Evolutionary conservation across 108 stramenopile species (phyloP), one percentile per base, ranked within the genome.

Genomic region (Stephanodiscus minutulus): DNA sequence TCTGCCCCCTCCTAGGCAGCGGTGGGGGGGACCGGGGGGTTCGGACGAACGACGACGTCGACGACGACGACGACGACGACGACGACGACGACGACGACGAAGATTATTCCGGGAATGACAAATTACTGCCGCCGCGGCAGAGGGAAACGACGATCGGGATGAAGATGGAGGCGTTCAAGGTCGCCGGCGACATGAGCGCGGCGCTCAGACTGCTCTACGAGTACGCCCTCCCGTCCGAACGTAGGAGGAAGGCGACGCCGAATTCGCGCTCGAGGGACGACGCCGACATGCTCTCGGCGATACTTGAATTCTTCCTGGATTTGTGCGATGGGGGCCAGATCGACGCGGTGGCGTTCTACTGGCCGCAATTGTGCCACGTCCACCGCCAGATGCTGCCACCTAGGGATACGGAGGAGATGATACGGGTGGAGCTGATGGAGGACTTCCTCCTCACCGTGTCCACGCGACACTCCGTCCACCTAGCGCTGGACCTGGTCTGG

Each of bases 151-250:
- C 80, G 60, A 85, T 82, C 8, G 69, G 72, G 21, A 62, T 94
- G 55, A 94, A 94, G 57, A 89, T 89, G 64, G 88, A 94, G 70
- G 90, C 93, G 12, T 90, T 94, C 56, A 88, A 86, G 35, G 87
- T 94, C n/a, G 87, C 91, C 47, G 93, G 93, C 7, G 93, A 94
- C 64, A 91, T 94, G 93, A 86, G 88, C 25, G 85, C 88, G 5
- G 90, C 93, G 15, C 65, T 94, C 39, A 94, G 91, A 67, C 64
- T 94, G 37, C 67, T 94, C 31, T 78, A 88, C 25, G 88, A 94
- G 20, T 77, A 89, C 50, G 87, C 90, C 8, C 43, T 94, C 57
- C 86, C 87, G 20, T 61, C 77, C 31, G 71, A 73, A 49, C 64
- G 73, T 18, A 41, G 58, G 6, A 63, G 33, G 20, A 17, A 66